A percentile compares a stretch with the other conserved stretches of the same genome.
These are phyloP conservation scores for Suillus clintonianus DNA, from an alignment of 768 basidiomycete species.

Conservation along the genomic window DNA sequence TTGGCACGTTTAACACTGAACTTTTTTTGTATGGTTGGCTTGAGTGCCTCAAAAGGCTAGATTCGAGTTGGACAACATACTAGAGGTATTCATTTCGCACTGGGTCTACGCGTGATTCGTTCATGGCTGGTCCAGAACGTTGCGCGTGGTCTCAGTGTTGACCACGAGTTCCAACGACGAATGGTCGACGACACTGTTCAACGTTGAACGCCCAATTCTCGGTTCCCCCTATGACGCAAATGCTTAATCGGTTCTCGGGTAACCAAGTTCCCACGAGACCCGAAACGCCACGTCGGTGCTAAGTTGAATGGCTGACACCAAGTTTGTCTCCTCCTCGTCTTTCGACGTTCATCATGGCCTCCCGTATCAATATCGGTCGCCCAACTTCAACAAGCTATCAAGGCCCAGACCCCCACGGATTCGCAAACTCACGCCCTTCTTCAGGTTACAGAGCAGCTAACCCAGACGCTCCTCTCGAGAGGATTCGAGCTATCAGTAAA, in stretches of 20 bases:
- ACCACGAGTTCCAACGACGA: not conserved
- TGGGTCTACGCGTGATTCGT: not conserved
- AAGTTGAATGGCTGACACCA: not conserved
- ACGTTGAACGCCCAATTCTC: not conserved
- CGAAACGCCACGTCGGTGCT: constrained; percentile 1
- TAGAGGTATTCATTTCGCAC: constrained; percentile 28
- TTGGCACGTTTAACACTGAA: constrained; percentile 70
- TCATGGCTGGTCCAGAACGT: not conserved
- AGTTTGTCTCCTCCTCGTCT: constrained; percentile 2
- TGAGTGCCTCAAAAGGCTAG: not conserved
- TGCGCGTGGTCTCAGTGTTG: not conserved
- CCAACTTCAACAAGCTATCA: constrained; percentile 62
- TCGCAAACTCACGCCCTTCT: constrained; percentile 70
- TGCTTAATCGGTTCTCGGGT: not conserved
- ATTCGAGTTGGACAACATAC: constrained; percentile 18
- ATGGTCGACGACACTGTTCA: too few species aligned
- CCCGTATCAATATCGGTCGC: constrained; percentile 81
- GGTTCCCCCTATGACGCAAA: not conserved
- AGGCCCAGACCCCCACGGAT: constrained; percentile 71
- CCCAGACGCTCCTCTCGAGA: constrained; percentile 82
- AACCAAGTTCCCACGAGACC: not conserved
- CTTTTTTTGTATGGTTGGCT: constrained; percentile 32
- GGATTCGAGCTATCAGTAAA: constrained; percentile 67
- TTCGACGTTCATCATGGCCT: constrained; percentile 55
- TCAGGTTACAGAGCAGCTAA: constrained; percentile 77